phyloP scores from a whole-genome alignment of 1,139 yeast species.

The Yamadazyma pseudoaaseri region DNA sequence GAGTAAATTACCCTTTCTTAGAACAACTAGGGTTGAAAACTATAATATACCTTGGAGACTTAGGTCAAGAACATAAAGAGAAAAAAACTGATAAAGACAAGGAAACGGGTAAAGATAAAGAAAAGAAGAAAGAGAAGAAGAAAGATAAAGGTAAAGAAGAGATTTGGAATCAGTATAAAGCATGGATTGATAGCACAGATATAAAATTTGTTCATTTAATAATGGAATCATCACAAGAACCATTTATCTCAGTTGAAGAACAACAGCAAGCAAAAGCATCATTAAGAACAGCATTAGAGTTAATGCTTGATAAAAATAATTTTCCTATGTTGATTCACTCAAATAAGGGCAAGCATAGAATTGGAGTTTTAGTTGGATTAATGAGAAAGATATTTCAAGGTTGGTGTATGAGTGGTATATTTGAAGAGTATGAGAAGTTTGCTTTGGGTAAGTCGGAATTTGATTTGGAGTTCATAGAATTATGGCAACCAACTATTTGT shows the following conservation, averaged over 20 bases:
- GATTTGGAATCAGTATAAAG: constrained; percentile 50
- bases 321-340: constrained; percentile 89
- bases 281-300: constrained; percentile 58
- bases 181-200: constrained; percentile 58
- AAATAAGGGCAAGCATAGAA: constrained; percentile 92
- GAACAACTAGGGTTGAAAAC: constrained; percentile 71
- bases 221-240: constrained; percentile 75
- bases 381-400: constrained; percentile 85
- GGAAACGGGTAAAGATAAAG: constrained; percentile 9
- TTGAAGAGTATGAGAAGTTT: constrained; percentile 90
- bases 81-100: constrained; percentile 24
- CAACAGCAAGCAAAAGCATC: constrained; percentile 43
- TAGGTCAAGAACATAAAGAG: constrained; percentile 30
- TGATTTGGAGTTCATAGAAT: constrained; percentile 66
- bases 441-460: constrained; percentile 93
- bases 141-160: constrained; percentile 37
- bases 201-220: constrained; percentile 61
- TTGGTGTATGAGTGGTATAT: constrained; percentile 90
- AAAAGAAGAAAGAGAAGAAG: constrained; percentile 21
- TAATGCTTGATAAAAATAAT: constrained; percentile 67
- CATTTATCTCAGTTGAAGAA: constrained; percentile 55
- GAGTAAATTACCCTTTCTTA: constrained; percentile 75
- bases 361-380: constrained; percentile 86
- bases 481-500: constrained; percentile 48
- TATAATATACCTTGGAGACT: constrained; percentile 80